Conservation (phyloP, 2,329 filamentous ascomycete species). For the Scolecobasidium constrictum region DNA sequence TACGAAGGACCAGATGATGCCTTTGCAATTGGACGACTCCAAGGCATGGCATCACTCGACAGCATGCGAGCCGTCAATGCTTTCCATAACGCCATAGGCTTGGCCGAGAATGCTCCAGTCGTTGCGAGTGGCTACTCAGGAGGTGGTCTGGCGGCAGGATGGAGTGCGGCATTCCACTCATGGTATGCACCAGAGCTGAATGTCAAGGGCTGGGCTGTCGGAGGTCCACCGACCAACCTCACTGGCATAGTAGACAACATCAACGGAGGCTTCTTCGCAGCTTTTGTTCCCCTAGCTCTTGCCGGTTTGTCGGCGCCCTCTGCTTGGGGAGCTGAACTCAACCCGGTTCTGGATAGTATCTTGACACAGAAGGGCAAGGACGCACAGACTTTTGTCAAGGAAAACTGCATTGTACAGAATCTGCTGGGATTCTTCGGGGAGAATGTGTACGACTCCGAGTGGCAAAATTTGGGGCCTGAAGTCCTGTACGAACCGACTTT, state of each 20-base stretch:
- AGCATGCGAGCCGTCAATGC: conserved; percentile 15
- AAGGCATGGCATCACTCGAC: conserved; percentile 18
- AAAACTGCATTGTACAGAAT: no score
- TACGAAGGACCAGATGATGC: conserved; percentile 17
- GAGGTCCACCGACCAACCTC: conserved; percentile 22
- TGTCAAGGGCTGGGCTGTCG: conserved; percentile 20
- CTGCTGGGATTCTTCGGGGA: no score
- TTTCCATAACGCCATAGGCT: conserved; percentile 7
- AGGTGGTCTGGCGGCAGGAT: conserved; percentile 16
- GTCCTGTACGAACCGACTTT: no score
- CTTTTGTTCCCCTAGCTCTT: not conserved
- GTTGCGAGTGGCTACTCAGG: conserved; percentile 15
- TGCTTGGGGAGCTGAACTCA: no score
- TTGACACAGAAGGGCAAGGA: no score
- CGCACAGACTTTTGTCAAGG: no score
- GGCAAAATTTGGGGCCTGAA: no score
- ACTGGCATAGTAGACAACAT: conserved; percentile 4
- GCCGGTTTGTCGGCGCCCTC: no score
- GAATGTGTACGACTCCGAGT: no score
- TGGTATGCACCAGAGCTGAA: conserved; percentile 19
- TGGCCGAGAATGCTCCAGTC: conserved; percentile 8
- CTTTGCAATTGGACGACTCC: conserved; percentile 15
- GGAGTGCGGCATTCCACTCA: conserved; percentile 17
- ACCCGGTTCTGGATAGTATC: no score
- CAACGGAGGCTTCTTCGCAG: not conserved